A percentile compares a stretch with the other conserved stretches of the same genome.
These are phyloP conservation scores for Sporothrix variecibatus DNA, from an alignment of 2,329 filamentous ascomycete genomes.

Conservation along the genomic window DNA sequence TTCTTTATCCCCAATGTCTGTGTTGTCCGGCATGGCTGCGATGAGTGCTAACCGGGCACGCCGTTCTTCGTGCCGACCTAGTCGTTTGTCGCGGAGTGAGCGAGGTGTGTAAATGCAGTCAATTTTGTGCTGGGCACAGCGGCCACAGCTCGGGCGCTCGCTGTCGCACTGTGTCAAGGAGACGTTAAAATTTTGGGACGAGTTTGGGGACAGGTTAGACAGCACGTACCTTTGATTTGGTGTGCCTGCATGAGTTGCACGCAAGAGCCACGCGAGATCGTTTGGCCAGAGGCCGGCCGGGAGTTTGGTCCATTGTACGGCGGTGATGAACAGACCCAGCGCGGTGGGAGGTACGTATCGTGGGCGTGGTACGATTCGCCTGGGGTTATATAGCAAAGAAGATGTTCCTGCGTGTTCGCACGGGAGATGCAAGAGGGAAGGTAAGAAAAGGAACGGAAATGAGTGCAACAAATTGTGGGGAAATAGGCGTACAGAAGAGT, in stretches of 20 bases:
- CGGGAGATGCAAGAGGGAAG: neutral
- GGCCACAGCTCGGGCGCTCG: neutral
- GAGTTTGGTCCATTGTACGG: neutral
- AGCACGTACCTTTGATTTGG: neutral
- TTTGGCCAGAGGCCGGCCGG: neutral
- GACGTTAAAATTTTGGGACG: neutral
- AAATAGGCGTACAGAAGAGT: neutral
- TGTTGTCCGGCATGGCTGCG: neutral
- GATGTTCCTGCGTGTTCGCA: no score
- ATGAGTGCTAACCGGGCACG: neutral
- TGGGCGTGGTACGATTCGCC: neutral
- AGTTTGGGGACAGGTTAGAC: neutral
- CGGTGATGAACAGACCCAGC: neutral
- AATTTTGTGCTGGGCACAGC: neutral
- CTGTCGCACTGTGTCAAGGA: neutral
- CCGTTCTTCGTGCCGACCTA: neutral
- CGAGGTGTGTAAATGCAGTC: conserved; percentile 6
- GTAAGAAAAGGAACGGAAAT: neutral
- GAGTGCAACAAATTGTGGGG: neutral
- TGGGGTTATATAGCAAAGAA: no score
- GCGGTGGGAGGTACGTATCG: neutral
- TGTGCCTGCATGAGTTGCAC: conserved; percentile 5
- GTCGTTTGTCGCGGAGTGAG: neutral
- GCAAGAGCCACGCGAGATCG: conserved; percentile 8
- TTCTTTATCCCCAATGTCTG: neutral